phyloP scores from a whole-genome alignment of 139 green algal species.

The Pleodorina starrii region DNA sequence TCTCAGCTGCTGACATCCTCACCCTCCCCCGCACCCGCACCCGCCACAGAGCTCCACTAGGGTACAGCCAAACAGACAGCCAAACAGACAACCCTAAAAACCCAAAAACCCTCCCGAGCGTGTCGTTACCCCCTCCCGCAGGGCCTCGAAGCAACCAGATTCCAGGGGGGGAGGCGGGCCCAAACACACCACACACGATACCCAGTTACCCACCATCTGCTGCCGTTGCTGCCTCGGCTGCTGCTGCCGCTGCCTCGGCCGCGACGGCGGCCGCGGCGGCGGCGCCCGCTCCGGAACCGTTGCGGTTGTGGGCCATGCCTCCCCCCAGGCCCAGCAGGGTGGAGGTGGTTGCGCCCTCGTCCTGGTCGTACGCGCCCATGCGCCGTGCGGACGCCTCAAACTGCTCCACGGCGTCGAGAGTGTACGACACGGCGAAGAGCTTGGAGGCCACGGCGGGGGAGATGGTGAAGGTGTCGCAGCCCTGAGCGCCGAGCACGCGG shows the following conservation, averaged over 20 bases:
- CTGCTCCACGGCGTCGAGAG: slow-evolving; percentile 40
- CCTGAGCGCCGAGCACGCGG: slow-evolving; percentile 45
- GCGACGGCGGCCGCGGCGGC: too few relatives aligned
- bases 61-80: too few relatives aligned
- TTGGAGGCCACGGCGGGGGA: slow-evolving; percentile 70
- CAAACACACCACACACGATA: background rate
- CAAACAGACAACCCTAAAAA: too few relatives aligned
- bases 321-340: too few relatives aligned
- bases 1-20: too few relatives aligned
- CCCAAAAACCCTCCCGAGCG: too few relatives aligned
- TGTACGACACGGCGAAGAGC: slow-evolving; percentile 56
- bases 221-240: background rate
- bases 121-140: too few relatives aligned
- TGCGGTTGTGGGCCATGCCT: too few relatives aligned
- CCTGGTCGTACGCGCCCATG: slow-evolving; percentile 46
- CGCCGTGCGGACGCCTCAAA: slow-evolving; percentile 53
- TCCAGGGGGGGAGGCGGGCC: background rate
- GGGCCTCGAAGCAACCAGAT: too few relatives aligned
- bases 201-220: too few relatives aligned
- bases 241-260: background rate
- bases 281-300: background rate
- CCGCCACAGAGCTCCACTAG: too few relatives aligned
- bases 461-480: slow-evolving; percentile 90
- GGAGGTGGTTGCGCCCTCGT: slow-evolving; percentile 4
- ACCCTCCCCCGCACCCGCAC: too few relatives aligned